Percentiles rank a stretch among this genome's conserved stretches.
phyloP scores from a whole-genome alignment of 441 rosid genomes.

The Adansonia madagascariensis region DNA sequence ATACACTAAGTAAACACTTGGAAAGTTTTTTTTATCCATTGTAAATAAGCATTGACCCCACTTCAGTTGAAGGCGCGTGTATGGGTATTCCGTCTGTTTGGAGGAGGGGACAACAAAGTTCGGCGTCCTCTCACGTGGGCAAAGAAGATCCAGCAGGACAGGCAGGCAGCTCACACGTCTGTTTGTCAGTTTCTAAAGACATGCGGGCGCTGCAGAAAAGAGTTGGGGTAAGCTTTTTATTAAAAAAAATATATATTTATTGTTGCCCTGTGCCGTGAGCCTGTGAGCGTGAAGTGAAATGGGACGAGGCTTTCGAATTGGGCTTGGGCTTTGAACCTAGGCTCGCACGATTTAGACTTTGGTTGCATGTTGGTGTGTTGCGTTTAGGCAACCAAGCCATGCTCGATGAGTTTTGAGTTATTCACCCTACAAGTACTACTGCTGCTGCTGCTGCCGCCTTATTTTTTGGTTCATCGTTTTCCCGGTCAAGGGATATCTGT shows the following conservation, averaged over 20 bases:
- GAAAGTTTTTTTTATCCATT: background rate
- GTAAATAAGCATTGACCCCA: background rate
- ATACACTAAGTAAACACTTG: background rate
- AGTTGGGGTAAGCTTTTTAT: conserved; percentile 5
- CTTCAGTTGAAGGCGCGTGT: conserved; percentile 18
- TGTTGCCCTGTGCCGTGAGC: background rate
- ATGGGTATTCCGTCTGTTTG: background rate
- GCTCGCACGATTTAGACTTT: background rate
- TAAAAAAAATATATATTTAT: too few species aligned
- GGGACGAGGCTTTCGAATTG: background rate
- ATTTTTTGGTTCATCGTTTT: too few species aligned
- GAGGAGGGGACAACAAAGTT: background rate
- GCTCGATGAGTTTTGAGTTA: too few species aligned
- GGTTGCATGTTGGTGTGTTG: background rate
- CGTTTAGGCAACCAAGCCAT: background rate
- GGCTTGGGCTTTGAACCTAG: conserved; percentile 17
- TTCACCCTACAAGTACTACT: too few species aligned
- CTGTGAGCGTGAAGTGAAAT: background rate
- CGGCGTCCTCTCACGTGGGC: background rate
- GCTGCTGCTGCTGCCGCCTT: too few species aligned
- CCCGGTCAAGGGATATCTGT: too few species aligned
- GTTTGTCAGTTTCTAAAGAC: conserved; percentile 14
- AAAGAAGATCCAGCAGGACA: background rate
- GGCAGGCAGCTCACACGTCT: conserved; percentile 19
- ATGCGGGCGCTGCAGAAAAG: conserved; percentile 11